These are phyloP conservation scores for Pseudocercospora musae DNA, from an alignment of 2,329 filamentous ascomycete genomes.

Conservation along the genomic window DNA sequence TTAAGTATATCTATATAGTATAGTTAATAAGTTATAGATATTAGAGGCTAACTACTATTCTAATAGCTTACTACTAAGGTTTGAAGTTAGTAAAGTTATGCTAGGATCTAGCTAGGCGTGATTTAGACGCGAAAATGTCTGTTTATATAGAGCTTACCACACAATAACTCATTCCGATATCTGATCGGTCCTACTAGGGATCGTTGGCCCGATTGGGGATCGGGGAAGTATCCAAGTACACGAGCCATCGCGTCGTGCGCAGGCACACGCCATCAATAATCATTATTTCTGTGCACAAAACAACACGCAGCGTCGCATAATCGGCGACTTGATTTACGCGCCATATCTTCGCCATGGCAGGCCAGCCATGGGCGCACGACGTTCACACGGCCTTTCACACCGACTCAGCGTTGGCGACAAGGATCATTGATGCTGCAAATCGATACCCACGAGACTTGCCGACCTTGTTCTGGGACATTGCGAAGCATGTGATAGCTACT, in stretches of 20 bases:
- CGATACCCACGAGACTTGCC: conserved; percentile 23
- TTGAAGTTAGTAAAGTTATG: too few species aligned
- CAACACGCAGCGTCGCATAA: not conserved
- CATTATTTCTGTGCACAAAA: not conserved
- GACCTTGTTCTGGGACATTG: conserved; percentile 49
- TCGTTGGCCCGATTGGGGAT: too few species aligned
- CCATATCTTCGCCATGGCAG: not conserved
- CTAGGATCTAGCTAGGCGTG: too few species aligned
- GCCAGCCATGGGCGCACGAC: conserved; percentile 10
- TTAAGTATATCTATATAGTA: too few species aligned
- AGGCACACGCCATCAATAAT: not conserved
- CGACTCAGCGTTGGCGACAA: conserved; percentile 15
- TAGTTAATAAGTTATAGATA: too few species aligned
- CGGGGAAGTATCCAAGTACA: too few species aligned
- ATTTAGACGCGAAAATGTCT: too few species aligned
- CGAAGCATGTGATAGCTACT: conserved; percentile 39
- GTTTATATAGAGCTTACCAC: too few species aligned
- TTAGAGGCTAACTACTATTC: too few species aligned
- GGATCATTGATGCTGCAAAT: conserved; percentile 19
- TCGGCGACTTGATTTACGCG: not conserved
- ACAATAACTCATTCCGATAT: too few species aligned
- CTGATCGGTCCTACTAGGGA: too few species aligned
- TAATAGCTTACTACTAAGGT: too few species aligned
- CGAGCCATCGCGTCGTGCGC: not conserved
- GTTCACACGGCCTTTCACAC: conserved; percentile 20